Evolutionary conservation across 139 green algal genomes (phyloP).

Genomic region (Monoraphidium neglectum): DNA sequence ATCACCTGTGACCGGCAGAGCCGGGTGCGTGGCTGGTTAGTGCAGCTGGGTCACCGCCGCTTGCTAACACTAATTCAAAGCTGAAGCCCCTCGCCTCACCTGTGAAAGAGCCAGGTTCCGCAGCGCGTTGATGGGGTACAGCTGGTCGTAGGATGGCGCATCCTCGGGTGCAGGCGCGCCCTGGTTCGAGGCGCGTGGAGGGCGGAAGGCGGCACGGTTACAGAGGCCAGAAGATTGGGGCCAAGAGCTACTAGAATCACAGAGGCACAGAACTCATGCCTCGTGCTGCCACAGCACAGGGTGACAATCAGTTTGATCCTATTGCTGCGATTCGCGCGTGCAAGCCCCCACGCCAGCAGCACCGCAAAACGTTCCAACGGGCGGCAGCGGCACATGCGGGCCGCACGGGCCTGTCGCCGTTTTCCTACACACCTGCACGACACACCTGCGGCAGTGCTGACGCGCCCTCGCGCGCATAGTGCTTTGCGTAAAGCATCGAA

Average conservation of each 20-base stretch:
- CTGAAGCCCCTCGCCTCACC: too few species aligned
- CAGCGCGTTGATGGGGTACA: slow-evolving; percentile 44
- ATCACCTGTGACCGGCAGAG: too few species aligned
- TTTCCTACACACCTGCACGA: neutral
- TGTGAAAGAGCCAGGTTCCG: slow-evolving; percentile 27
- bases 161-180: neutral
- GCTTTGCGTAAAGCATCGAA: slow-evolving; percentile 24
- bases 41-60: too few species aligned
- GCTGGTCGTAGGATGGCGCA: slow-evolving; percentile 16
- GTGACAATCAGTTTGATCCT: neutral
- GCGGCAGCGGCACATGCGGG: neutral
- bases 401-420: neutral
- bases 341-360: neutral
- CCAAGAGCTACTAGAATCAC: neutral
- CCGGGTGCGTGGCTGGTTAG: too few species aligned
- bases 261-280: neutral
- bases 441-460: neutral
- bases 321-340: neutral
- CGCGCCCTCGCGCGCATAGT: slow-evolving; percentile 20
- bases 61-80: too few species aligned
- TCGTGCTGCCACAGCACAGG: neutral
- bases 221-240: too few species aligned
- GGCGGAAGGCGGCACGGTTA: too few species aligned
- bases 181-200: too few species aligned
- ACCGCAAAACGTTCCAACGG: too few species aligned